Percentiles rank a stretch among this genome's conserved stretches.
phyloP scores from a whole-genome alignment of 2,329 filamentous ascomycete genomes.

The Tolypocladium endophyticum region DNA sequence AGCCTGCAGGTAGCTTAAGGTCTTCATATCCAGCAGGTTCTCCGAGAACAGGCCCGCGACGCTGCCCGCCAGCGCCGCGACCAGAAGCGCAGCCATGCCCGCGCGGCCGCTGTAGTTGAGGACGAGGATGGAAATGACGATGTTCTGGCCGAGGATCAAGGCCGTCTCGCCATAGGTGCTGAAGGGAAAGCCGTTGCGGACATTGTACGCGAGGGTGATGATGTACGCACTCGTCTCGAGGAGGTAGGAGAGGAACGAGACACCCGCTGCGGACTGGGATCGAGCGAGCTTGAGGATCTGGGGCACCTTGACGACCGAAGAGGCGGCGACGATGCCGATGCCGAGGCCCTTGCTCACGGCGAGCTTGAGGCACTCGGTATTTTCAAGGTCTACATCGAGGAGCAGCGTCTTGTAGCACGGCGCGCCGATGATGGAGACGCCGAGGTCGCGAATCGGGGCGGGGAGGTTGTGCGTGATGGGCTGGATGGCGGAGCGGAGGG shows the following conservation, averaged over 20 bases:
- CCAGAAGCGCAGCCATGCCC: conserved; percentile 61
- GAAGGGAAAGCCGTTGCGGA: conserved; percentile 85
- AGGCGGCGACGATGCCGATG: conserved; percentile 84
- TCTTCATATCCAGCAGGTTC: conserved; percentile 52
- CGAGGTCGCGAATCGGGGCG: conserved; percentile 60
- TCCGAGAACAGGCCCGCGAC: conserved; percentile 61
- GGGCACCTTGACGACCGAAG: conserved; percentile 87
- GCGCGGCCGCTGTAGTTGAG: conserved; percentile 68
- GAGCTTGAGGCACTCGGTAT: conserved; percentile 74
- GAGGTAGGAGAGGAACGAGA: conserved; percentile 83
- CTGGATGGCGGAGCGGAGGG: conserved; percentile 48
- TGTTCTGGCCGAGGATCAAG: conserved; percentile 84
- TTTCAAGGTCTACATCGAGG: conserved; percentile 70
- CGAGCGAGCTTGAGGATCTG: conserved; percentile 88
- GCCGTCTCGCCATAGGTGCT: conserved; percentile 95
- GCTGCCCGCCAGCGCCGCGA: conserved; percentile 62
- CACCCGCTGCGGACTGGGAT: conserved; percentile 70
- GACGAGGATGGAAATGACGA: conserved; percentile 78
- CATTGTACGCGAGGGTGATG: conserved; percentile 85
- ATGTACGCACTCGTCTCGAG: conserved; percentile 85
- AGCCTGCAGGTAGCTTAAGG: conserved; percentile 68
- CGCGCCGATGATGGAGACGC: conserved; percentile 69
- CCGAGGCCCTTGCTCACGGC: conserved; percentile 87
- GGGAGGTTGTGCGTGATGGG: conserved; percentile 68
- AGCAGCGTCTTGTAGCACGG: conserved; percentile 80